A percentile compares a stretch with the other conserved stretches of the same genome.
Evolutionary conservation across 2,329 filamentous ascomycete species (phyloP).

Genomic region (Alternaria alternata): DNA sequence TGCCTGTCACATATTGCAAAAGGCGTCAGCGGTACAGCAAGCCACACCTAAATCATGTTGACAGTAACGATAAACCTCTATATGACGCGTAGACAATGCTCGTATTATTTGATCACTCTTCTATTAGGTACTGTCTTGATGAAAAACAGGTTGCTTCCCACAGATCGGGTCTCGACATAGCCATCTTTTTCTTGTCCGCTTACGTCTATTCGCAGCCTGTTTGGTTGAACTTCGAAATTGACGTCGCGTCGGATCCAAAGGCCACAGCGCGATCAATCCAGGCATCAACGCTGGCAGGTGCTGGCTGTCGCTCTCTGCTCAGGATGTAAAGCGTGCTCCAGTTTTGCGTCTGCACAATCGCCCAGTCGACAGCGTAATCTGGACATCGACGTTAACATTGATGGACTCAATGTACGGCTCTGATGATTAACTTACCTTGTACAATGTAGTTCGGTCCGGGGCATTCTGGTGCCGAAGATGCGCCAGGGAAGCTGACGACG

Average conservation of each 20-base stretch:
- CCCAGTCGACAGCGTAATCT: constrained; percentile 38
- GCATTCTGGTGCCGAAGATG: constrained; percentile 21
- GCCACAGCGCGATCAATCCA: constrained; percentile 16
- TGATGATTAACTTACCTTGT: constrained; percentile 23
- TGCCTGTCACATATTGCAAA: too few relatives aligned
- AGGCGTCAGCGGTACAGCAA: too few relatives aligned
- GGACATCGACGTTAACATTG: not conserved
- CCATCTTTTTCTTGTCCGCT: not conserved
- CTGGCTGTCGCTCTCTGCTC: constrained; percentile 34
- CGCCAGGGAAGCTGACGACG: constrained; percentile 34
- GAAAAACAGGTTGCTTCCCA: not conserved
- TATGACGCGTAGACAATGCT: not conserved
- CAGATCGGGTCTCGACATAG: not conserved
- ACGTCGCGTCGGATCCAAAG: constrained; percentile 27
- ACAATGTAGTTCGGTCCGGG: constrained; percentile 44
- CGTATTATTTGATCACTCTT: not conserved
- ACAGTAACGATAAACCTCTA: too few relatives aligned
- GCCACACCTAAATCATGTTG: too few relatives aligned
- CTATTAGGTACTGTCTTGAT: not conserved
- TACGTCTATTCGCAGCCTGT: constrained; percentile 19
- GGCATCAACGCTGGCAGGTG: constrained; percentile 30
- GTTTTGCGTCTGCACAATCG: constrained; percentile 41
- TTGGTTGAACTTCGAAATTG: constrained; percentile 30
- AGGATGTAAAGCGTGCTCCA: constrained; percentile 42
- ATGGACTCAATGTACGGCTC: not conserved